phyloP scores from a whole-genome alignment of 306 rosid species.

The Begonia loranthoides region DNA sequence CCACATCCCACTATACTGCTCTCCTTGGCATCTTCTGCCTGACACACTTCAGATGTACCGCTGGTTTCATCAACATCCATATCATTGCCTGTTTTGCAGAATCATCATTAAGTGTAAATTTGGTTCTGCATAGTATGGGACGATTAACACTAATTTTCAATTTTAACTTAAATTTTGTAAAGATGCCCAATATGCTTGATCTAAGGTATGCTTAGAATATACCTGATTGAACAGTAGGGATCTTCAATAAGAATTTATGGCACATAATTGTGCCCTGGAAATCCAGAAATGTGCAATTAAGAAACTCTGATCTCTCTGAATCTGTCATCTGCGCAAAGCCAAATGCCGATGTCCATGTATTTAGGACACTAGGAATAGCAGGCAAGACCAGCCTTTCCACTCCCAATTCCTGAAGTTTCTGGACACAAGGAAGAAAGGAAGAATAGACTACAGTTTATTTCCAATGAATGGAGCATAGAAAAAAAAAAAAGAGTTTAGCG shows the following conservation, averaged over 20 bases:
- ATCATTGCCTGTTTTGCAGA: slow-evolving; percentile 8
- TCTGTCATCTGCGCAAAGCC: slow-evolving; percentile 55
- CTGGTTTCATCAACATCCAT: slow-evolving; percentile 17
- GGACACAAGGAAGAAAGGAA: slow-evolving; percentile 8
- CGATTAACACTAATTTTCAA: not conserved
- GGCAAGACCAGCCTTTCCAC: slow-evolving; percentile 83
- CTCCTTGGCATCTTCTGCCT: slow-evolving; percentile 23
- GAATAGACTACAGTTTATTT: not conserved
- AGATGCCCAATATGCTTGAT: not conserved
- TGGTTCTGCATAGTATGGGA: slow-evolving; percentile 12
- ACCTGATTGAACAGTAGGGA: slow-evolving; percentile 9
- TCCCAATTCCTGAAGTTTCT: slow-evolving; percentile 61
- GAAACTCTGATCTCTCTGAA: slow-evolving; percentile 47
- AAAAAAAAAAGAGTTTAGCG: not conserved
- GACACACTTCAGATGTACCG: slow-evolving; percentile 34
- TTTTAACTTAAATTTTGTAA: not conserved
- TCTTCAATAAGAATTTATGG: slow-evolving; percentile 44
- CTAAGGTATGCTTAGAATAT: slow-evolving; percentile 20
- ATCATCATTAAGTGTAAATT: slow-evolving; percentile 10
- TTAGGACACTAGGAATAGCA: slow-evolving; percentile 57
- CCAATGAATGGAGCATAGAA: not conserved
- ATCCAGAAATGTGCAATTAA: slow-evolving; percentile 57
- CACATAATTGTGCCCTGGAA: slow-evolving; percentile 73
- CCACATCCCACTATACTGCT: slow-evolving; percentile 11
- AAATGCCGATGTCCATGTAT: slow-evolving; percentile 65